phyloP scores from a whole-genome alignment of 495 filamentous ascomycete species.

The Hypoxylon subgilvum region DNA sequence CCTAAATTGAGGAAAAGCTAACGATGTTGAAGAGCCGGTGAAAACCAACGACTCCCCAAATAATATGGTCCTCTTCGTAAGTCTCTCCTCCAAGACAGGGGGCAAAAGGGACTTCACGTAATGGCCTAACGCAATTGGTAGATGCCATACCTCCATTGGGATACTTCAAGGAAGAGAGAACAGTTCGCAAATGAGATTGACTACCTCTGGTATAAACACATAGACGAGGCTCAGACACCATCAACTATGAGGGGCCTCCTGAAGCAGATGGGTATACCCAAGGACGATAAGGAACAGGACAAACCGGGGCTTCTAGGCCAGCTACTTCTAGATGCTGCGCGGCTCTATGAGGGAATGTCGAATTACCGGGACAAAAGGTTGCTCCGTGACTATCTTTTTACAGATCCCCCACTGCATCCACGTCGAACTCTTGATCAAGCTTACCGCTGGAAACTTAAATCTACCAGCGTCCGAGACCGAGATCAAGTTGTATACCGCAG shows the following conservation, averaged over 20 bases:
- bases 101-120: no score
- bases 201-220: slow-evolving; percentile 26
- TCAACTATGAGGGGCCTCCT: slow-evolving; percentile 5
- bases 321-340: slow-evolving; percentile 46
- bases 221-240: no score
- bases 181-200: slow-evolving; percentile 47
- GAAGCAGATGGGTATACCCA: slow-evolving; percentile 8
- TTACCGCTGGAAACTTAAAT: slow-evolving; percentile 67
- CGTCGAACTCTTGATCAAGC: slow-evolving; percentile 74
- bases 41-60: slow-evolving; percentile 29
- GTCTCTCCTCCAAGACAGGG: slow-evolving; percentile 8
- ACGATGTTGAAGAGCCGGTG: slow-evolving; percentile 10
- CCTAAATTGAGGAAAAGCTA: background rate
- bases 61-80: slow-evolving; percentile 50
- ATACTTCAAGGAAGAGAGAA: slow-evolving; percentile 49
- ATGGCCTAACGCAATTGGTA: slow-evolving; percentile 7
- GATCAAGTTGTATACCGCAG: slow-evolving; percentile 72
- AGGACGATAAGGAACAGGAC: slow-evolving; percentile 36
- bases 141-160: slow-evolving; percentile 76
- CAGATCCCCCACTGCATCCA: slow-evolving; percentile 65
- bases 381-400: slow-evolving; percentile 62
- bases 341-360: slow-evolving; percentile 49
- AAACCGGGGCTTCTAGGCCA: slow-evolving; percentile 39
- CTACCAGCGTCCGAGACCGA: slow-evolving; percentile 64
- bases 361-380: slow-evolving; percentile 62